Evolutionary conservation across 129 eudicot species (phyloP).

Genomic region (Dittrichia graveolens): DNA sequence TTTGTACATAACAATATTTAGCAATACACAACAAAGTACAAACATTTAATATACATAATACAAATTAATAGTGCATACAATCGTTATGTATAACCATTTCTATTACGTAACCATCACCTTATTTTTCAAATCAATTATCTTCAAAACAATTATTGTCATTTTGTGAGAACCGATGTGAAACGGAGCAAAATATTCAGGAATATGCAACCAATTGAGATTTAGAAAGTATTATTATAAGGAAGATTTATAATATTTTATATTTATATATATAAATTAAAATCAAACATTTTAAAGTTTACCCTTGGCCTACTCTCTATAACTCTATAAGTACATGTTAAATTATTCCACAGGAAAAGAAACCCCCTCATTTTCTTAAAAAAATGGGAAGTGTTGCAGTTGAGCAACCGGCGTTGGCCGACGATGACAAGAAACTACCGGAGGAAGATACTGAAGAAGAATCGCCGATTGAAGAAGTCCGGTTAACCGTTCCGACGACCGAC

Average conservation of each 20-base stretch:
- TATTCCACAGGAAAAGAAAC: neutral
- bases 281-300: neutral
- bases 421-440: neutral
- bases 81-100: no score
- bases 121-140: no score
- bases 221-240: neutral
- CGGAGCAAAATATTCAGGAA: neutral
- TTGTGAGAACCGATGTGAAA: constrained; percentile 4
- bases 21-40: no score
- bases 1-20: no score
- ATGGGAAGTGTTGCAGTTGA: constrained; percentile 41
- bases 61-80: no score
- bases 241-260: no score
- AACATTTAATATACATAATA: no score
- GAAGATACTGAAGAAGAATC: constrained; percentile 48
- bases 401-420: constrained; percentile 5
- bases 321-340: neutral
- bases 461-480: constrained; percentile 72
- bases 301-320: neutral
- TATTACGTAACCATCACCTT: no score
- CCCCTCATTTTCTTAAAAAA: neutral
- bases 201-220: neutral
- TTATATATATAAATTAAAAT: neutral
- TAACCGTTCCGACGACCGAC: constrained; percentile 69
- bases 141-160: neutral